These are phyloP conservation scores for Suhomyces kilbournensis DNA, from an alignment of 805 yeast species.

Conservation along the genomic window DNA sequence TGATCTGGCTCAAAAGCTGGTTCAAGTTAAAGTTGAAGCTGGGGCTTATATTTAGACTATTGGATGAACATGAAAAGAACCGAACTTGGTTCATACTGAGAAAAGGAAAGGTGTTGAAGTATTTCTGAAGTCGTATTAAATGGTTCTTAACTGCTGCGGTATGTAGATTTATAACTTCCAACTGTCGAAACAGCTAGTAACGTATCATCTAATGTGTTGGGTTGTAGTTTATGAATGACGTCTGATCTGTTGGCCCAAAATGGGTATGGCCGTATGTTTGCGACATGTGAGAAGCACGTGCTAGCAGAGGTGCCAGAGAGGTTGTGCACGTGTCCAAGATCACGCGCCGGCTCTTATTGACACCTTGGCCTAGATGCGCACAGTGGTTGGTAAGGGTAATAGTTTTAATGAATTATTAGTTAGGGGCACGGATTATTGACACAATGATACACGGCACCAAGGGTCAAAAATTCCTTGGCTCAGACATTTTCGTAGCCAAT, in stretches of 20 bases:
- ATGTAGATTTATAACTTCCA: neutral
- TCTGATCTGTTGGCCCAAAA: neutral
- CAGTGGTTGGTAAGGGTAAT: no score
- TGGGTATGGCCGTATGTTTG: neutral
- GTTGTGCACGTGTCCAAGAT: neutral
- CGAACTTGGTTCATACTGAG: neutral
- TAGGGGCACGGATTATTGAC: neutral
- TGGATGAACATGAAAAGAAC: neutral
- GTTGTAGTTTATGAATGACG: neutral
- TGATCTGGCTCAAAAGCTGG: constrained; percentile 2
- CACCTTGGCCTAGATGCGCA: neutral
- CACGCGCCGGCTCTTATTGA: neutral
- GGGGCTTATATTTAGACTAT: constrained; percentile 1
- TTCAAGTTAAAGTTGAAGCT: constrained; percentile 6
- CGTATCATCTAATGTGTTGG: neutral
- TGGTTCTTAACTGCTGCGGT: no score
- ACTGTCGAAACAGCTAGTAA: neutral
- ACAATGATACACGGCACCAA: neutral
- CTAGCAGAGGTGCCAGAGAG: neutral
- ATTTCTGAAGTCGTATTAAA: no score
- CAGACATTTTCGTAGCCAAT: neutral
- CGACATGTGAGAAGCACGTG: neutral
- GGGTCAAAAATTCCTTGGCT: neutral
- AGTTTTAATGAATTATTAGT: neutral
- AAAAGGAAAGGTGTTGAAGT: no score